phyloP scores from a whole-genome alignment of 129 eudicot species.

The Lactuca saligna region DNA sequence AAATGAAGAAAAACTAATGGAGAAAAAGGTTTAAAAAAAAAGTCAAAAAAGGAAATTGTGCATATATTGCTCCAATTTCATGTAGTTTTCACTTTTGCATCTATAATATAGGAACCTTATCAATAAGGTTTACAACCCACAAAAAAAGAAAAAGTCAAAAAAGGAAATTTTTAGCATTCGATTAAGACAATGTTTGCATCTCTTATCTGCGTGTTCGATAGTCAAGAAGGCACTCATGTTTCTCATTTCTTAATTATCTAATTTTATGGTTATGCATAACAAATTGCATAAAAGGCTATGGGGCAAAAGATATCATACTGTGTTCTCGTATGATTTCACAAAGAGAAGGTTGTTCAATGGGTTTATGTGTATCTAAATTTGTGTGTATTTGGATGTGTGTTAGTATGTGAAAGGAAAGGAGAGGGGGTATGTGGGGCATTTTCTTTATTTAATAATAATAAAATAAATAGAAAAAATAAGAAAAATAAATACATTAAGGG shows the following conservation, averaged over 20 bases:
- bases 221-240: neutral
- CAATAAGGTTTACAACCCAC: constrained; percentile 7
- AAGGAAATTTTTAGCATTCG: neutral
- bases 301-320: constrained; percentile 35
- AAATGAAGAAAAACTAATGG: too few species aligned
- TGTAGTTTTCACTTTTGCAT: neutral
- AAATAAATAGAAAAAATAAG: too few species aligned
- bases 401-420: too few species aligned
- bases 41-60: too few species aligned
- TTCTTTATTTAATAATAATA: too few species aligned
- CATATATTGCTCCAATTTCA: constrained; percentile 17
- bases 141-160: neutral
- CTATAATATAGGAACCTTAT: constrained; percentile 7
- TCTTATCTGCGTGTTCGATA: constrained; percentile 16
- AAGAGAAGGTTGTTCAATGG: too few species aligned
- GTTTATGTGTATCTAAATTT: too few species aligned
- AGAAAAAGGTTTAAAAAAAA: too few species aligned
- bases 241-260: constrained; percentile 1
- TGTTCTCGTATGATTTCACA: too few species aligned
- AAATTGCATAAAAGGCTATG: constrained; percentile 77
- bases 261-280: constrained; percentile 51
- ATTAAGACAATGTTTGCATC: constrained; percentile 21
- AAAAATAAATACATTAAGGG: too few species aligned
- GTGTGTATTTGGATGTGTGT: too few species aligned
- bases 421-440: too few species aligned